Conservation (phyloP, 2,329 filamentous ascomycete genomes). For the Corinectria fuckeliana region DNA sequence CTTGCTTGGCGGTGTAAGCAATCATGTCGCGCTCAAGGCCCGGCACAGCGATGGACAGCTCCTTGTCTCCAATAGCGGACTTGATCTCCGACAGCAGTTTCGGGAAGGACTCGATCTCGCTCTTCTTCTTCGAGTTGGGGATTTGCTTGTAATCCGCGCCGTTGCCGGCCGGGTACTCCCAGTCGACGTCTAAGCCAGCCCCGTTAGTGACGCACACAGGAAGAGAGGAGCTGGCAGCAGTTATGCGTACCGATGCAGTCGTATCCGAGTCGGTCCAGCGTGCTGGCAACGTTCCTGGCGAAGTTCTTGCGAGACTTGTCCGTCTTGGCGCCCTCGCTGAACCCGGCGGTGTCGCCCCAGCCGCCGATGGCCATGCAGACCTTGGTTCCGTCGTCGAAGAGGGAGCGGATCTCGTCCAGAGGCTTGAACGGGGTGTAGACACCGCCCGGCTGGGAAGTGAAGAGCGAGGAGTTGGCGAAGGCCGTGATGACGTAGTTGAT, state of each 20-base stretch:
- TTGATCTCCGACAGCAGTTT: constrained; percentile 66
- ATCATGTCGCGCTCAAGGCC: constrained; percentile 70
- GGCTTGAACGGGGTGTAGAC: constrained; percentile 61
- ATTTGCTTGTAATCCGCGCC: constrained; percentile 70
- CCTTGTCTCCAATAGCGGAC: constrained; percentile 61
- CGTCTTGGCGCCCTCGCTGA: constrained; percentile 56
- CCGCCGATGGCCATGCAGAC: constrained; percentile 70
- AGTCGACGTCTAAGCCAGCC: constrained; percentile 63
- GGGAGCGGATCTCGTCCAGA: constrained; percentile 55
- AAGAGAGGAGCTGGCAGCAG: rapidly evolving
- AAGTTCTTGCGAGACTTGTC: constrained; percentile 56
- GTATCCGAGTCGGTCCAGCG: constrained; percentile 60
- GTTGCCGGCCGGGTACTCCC: constrained; percentile 70
- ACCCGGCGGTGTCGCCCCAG: constrained; percentile 68
- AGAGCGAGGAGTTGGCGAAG: constrained; percentile 59
- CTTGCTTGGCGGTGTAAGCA: constrained; percentile 64
- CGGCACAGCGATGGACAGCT: constrained; percentile 72
- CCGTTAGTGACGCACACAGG: background rate
- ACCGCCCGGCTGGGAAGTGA: constrained; percentile 48
- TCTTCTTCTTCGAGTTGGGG: constrained; percentile 63
- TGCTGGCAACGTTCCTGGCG: constrained; percentile 62
- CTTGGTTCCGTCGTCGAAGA: constrained; percentile 61
- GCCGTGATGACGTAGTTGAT: constrained; percentile 63
- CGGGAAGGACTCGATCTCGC: constrained; percentile 68
- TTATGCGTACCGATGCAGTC: constrained; percentile 62